These are phyloP conservation scores for Diplocarpon mali DNA, from an alignment of 2,329 filamentous ascomycete genomes.

Conservation along the genomic window DNA sequence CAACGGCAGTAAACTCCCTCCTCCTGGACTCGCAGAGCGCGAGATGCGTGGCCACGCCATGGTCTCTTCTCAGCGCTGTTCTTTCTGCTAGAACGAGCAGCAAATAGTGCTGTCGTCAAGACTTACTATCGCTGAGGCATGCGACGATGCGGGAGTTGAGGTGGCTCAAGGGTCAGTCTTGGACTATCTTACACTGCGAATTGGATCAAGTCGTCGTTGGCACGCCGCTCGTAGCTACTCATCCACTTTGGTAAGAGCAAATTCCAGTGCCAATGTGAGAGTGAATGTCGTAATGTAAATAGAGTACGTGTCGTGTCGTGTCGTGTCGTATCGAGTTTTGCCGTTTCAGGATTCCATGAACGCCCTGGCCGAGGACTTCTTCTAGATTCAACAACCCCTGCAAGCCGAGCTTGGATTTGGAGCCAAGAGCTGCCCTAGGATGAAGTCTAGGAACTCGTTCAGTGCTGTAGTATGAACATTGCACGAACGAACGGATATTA, in stretches of 20 bases:
- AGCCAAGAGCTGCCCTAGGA: neutral
- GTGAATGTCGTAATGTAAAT: neutral
- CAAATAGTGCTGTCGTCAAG: constrained; percentile 25
- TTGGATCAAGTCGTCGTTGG: neutral
- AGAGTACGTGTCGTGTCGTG: constrained; percentile 7
- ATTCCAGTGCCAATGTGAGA: too few relatives aligned
- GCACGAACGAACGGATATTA: too few relatives aligned
- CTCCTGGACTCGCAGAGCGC: constrained; percentile 22
- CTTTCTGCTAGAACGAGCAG: constrained; percentile 20
- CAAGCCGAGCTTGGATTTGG: neutral
- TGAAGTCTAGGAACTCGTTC: neutral
- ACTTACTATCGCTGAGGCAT: constrained; percentile 25
- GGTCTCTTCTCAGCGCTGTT: constrained; percentile 4
- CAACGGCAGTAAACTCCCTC: constrained; percentile 22
- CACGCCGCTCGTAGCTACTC: too few relatives aligned
- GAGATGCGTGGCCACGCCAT: constrained; percentile 27
- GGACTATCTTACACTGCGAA: neutral
- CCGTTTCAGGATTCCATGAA: constrained; percentile 6
- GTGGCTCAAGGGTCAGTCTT: neutral
- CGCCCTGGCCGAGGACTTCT: neutral
- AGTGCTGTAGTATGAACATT: neutral
- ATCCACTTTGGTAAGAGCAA: too few relatives aligned
- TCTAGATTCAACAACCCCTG: neutral
- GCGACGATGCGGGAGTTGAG: constrained; percentile 9
- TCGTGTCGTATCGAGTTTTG: neutral